Percentiles rank a stretch among this genome's conserved stretches.
phyloP scores from a whole-genome alignment of 345 rosid genomes.

The Gossypium thurberi region DNA sequence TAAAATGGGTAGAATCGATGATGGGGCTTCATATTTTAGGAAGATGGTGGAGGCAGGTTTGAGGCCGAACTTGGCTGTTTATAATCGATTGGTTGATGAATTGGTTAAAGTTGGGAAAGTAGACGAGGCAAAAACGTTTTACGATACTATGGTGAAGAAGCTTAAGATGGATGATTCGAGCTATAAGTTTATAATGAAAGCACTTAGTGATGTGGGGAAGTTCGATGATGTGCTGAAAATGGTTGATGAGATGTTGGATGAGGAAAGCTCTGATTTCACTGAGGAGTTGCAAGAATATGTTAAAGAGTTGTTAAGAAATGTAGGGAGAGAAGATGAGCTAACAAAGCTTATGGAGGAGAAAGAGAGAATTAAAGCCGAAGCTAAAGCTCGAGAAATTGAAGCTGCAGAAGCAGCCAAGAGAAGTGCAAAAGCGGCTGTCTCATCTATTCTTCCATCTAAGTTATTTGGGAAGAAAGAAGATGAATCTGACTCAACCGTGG shows the following conservation, averaged over 20 bases:
- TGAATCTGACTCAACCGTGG: slow-evolving; percentile 20
- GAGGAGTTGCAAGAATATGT: slow-evolving; percentile 77
- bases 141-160: slow-evolving; percentile 74
- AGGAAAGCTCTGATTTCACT: slow-evolving; percentile 43
- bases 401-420: slow-evolving; percentile 72
- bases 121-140: slow-evolving; percentile 70
- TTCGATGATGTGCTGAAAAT: slow-evolving; percentile 65
- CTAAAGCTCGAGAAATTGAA: slow-evolving; percentile 33
- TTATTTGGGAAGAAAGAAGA: slow-evolving; percentile 39
- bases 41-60: slow-evolving; percentile 66
- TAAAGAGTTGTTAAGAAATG: slow-evolving; percentile 53
- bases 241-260: slow-evolving; percentile 68
- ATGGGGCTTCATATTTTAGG: slow-evolving; percentile 69
- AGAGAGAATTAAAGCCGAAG: slow-evolving; percentile 57
- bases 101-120: slow-evolving; percentile 59
- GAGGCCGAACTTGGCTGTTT: slow-evolving; percentile 70
- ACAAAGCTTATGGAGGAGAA: slow-evolving; percentile 74
- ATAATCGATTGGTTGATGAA: slow-evolving; percentile 58
- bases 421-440: slow-evolving; percentile 43
- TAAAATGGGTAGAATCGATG: slow-evolving; percentile 47
- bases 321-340: slow-evolving; percentile 70
- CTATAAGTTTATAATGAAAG: slow-evolving; percentile 71
- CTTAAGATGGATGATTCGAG: slow-evolving; percentile 73
- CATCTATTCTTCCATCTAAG: slow-evolving; percentile 47
- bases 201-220: slow-evolving; percentile 53